Evolutionary conservation across 768 basidiomycete genomes (phyloP).

Genomic region (Phlebiopsis gigantea): DNA sequence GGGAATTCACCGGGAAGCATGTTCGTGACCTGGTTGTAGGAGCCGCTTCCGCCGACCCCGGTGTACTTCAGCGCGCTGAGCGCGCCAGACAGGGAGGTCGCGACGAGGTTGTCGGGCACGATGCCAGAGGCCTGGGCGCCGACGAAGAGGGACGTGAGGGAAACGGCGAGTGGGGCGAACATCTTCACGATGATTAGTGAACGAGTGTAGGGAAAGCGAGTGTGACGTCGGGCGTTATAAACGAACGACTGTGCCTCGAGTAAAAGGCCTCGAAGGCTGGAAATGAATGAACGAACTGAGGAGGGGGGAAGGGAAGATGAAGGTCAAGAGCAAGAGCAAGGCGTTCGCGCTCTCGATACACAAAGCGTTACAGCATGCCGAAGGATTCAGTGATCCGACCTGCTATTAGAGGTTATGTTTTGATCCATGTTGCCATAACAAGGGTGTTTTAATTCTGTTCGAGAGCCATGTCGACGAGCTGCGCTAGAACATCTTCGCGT

Average conservation of each 20-base stretch:
- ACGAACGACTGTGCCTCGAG: constrained; percentile 6
- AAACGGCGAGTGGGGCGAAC: background rate
- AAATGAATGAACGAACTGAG: constrained; percentile 2
- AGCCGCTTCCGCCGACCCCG: constrained; percentile 21
- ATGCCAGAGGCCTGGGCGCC: constrained; percentile 14
- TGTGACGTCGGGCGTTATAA: background rate
- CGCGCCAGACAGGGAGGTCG: constrained; percentile 15
- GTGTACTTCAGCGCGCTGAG: constrained; percentile 25
- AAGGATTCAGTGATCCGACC: background rate
- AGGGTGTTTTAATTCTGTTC: no score
- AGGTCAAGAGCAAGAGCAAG: constrained; percentile 3
- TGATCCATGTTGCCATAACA: background rate
- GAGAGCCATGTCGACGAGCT: background rate
- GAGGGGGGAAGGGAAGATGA: constrained; percentile 7
- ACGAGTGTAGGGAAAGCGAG: constrained; percentile 7
- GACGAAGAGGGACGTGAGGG: constrained; percentile 7
- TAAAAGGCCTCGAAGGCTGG: constrained; percentile 1
- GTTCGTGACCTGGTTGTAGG: constrained; percentile 25
- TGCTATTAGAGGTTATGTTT: background rate
- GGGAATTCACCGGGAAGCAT: constrained; percentile 23
- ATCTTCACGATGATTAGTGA: constrained; percentile 3
- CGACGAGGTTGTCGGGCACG: constrained; percentile 18
- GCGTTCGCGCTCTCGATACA: background rate
- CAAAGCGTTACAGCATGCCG: background rate
- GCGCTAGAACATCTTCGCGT: background rate